These are phyloP conservation scores for Leishmania braziliensis DNA, from an alignment of 208 protist genomes.

Conservation along the genomic window DNA sequence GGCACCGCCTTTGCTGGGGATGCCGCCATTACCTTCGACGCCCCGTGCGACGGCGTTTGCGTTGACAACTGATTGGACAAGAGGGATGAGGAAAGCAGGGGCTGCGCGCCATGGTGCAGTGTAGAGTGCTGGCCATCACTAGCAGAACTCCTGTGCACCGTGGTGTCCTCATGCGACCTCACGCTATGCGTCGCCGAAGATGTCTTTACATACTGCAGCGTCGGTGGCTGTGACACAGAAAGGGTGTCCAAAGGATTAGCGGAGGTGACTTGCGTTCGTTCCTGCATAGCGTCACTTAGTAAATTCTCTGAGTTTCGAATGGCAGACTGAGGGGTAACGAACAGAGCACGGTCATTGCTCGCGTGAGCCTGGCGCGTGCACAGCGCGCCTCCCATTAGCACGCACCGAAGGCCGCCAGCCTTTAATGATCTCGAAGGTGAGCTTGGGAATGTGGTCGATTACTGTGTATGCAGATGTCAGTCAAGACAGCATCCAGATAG, in stretches of 20 bases:
- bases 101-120: not conserved
- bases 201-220: not conserved
- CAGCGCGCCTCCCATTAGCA: slow-evolving; percentile 6
- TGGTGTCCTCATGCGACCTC: not conserved
- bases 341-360: not conserved
- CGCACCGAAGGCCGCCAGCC: not conserved
- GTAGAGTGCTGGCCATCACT: not conserved
- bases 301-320: not conserved
- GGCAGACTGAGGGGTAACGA: not conserved
- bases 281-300: not conserved
- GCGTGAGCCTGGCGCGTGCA: not conserved
- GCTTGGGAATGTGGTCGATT: not conserved
- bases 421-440: not conserved
- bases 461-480: not conserved
- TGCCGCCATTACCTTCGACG: not conserved
- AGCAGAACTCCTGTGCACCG: not conserved
- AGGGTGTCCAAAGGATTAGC: not conserved
- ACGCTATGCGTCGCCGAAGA: not conserved
- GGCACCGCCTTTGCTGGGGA: not conserved
- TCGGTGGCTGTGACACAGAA: not conserved
- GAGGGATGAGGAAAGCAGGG: not conserved
- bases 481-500: not conserved
- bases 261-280: not conserved
- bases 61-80: not conserved
- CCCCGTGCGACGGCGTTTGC: not conserved